phyloP scores from a whole-genome alignment of 257 asterid species.

The Solanum medicagineum region DNA sequence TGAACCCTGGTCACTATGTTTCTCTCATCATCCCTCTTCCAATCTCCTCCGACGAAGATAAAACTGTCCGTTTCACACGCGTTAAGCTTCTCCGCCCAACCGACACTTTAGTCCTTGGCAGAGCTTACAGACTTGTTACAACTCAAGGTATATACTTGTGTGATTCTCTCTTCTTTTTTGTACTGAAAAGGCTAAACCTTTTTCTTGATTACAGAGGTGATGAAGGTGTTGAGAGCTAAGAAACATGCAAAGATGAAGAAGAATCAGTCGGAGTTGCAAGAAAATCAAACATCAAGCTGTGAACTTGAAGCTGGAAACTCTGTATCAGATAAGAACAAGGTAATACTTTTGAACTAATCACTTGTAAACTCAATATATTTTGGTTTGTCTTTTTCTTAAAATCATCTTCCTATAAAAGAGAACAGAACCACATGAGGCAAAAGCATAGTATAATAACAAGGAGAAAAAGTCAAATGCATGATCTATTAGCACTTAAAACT shows the following conservation, averaged over 20 bases:
- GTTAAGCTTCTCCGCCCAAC: constrained; percentile 74
- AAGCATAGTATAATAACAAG: not conserved
- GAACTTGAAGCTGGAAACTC: constrained; percentile 18
- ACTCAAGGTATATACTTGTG: constrained; percentile 42
- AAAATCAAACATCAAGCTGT: constrained; percentile 18
- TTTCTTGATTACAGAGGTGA: constrained; percentile 45
- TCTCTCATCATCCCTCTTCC: constrained; percentile 68
- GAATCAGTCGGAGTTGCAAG: constrained; percentile 18
- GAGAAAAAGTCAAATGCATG: not conserved
- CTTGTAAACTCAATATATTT: not conserved
- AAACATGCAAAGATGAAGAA: constrained; percentile 66
- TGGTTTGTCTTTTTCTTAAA: not conserved
- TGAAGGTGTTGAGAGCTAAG: constrained; percentile 75
- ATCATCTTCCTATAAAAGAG: not conserved
- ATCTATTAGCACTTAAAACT: not conserved
- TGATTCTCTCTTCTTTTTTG: not conserved
- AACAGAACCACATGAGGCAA: not conserved
- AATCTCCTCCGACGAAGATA: not conserved
- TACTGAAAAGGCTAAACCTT: not conserved
- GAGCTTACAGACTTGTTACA: constrained; percentile 77
- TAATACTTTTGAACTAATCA: too few relatives aligned
- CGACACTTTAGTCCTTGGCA: constrained; percentile 66
- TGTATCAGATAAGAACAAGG: constrained; percentile 27
- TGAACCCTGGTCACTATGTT: constrained; percentile 80
- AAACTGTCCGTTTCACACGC: constrained; percentile 42